These are phyloP conservation scores for Bacidia gigantensis DNA, from an alignment of 495 filamentous ascomycete species.

Conservation along the genomic window DNA sequence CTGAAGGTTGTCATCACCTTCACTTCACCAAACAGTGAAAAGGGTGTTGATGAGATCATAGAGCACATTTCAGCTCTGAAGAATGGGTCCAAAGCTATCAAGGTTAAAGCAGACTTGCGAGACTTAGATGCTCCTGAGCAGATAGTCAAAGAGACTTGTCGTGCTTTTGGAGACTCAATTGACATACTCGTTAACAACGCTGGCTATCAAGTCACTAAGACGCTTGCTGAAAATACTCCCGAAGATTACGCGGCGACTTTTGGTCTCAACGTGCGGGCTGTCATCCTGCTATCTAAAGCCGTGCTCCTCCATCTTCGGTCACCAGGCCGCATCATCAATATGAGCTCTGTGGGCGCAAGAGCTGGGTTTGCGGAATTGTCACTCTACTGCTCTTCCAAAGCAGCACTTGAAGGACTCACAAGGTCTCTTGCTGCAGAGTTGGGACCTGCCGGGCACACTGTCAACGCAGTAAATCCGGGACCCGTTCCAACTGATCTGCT, in stretches of 20 bases:
- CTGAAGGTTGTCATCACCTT: slow-evolving; percentile 30
- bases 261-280: slow-evolving; percentile 30
- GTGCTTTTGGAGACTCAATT: slow-evolving; percentile 22
- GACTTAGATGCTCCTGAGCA: slow-evolving; percentile 15
- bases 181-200: slow-evolving; percentile 22
- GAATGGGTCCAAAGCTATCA: slow-evolving; percentile 23
- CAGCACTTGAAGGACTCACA: slow-evolving; percentile 33
- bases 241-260: slow-evolving; percentile 25
- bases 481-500: slow-evolving; percentile 29
- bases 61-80: slow-evolving; percentile 21
- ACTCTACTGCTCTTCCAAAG: slow-evolving; percentile 33
- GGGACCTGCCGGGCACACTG: slow-evolving; percentile 28
- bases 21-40: slow-evolving; percentile 26
- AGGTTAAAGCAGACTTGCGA: slow-evolving; percentile 26
- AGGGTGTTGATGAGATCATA: slow-evolving; percentile 21
- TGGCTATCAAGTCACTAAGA: slow-evolving; percentile 10
- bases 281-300: slow-evolving; percentile 29
- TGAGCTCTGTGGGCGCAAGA: slow-evolving; percentile 35
- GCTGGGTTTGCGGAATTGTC: slow-evolving; percentile 24
- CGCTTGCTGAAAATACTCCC: slow-evolving; percentile 21
- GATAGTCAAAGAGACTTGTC: slow-evolving; percentile 4
- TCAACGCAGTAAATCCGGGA: slow-evolving; percentile 31
- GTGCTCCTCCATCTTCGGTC: slow-evolving; percentile 33
- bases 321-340: slow-evolving; percentile 41
- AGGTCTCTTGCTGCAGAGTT: slow-evolving; percentile 31